Evolutionary conservation across 257 asterid species (phyloP).

Genomic region (Haberlea rhodopensis): DNA sequence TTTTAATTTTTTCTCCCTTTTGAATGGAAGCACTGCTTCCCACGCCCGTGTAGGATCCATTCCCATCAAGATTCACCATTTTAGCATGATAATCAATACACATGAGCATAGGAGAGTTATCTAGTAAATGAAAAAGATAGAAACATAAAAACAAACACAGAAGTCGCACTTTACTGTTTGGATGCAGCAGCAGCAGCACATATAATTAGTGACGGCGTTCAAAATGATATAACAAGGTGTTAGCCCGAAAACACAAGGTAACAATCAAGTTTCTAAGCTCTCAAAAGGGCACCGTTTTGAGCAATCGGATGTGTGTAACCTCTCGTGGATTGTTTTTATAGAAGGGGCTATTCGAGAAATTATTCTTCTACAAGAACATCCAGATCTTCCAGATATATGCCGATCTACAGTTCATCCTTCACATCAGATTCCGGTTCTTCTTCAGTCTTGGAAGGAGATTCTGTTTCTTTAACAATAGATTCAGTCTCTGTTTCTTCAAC

Average conservation of each 20-base stretch:
- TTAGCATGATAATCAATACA: not conserved
- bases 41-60: no score
- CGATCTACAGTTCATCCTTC: constrained; percentile 72
- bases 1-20: no score
- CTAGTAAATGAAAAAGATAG: not conserved
- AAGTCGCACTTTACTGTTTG: not conserved
- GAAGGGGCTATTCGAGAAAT: constrained; percentile 22
- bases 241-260: no score
- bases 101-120: not conserved
- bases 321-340: constrained; percentile 2
- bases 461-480: constrained; percentile 35
- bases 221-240: no score
- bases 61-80: no score
- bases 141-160: constrained; percentile 5
- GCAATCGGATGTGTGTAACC: no score
- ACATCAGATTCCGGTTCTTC: constrained; percentile 33
- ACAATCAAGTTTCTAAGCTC: constrained; percentile 23
- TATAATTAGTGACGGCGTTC: constrained; percentile 28
- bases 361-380: constrained; percentile 12
- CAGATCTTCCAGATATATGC: not conserved
- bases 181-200: constrained; percentile 21
- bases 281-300: not conserved
- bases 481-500: constrained; percentile 55
- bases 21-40: no score
- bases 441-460: constrained; percentile 33